Conservation (phyloP, 2,329 filamentous ascomycete genomes). For the Talaromyces sp. region DNA sequence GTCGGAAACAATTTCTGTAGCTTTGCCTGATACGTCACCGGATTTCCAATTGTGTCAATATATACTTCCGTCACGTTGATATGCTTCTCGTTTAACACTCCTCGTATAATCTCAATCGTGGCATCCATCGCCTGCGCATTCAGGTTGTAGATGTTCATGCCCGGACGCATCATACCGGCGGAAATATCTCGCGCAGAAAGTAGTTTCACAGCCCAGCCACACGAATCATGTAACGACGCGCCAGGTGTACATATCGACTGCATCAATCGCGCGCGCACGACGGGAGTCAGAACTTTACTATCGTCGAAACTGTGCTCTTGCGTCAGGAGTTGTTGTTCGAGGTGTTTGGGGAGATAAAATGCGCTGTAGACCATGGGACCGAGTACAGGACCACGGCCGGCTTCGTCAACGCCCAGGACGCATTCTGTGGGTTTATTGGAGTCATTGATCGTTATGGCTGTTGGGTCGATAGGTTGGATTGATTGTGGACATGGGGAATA, state of each 20-base stretch:
- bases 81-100: conserved; percentile 65
- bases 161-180: conserved; percentile 67
- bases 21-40: conserved; percentile 77
- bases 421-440: conserved; percentile 55
- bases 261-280: conserved; percentile 72
- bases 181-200: conserved; percentile 82
- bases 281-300: conserved; percentile 82
- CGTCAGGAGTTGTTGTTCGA: conserved; percentile 70
- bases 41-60: conserved; percentile 89
- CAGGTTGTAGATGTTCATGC: conserved; percentile 68
- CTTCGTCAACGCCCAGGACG: conserved; percentile 87
- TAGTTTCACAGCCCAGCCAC: conserved; percentile 78
- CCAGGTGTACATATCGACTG: conserved; percentile 65
- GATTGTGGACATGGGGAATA: conserved; percentile 63
- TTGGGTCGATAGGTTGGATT: conserved; percentile 49
- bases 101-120: conserved; percentile 75
- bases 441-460: conserved; percentile 29
- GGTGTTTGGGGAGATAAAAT: conserved; percentile 67
- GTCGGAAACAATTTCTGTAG: conserved; percentile 81
- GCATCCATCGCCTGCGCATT: conserved; percentile 96
- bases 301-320: conserved; percentile 85
- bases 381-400: conserved; percentile 88
- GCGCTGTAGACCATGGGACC: conserved; percentile 67
- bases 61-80: conserved; percentile 87
- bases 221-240: conserved; percentile 58